Percentiles rank a stretch among this genome's conserved stretches.
Conservation (phyloP, 768 basidiomycete species). For the Trametopsis cervina region DNA sequence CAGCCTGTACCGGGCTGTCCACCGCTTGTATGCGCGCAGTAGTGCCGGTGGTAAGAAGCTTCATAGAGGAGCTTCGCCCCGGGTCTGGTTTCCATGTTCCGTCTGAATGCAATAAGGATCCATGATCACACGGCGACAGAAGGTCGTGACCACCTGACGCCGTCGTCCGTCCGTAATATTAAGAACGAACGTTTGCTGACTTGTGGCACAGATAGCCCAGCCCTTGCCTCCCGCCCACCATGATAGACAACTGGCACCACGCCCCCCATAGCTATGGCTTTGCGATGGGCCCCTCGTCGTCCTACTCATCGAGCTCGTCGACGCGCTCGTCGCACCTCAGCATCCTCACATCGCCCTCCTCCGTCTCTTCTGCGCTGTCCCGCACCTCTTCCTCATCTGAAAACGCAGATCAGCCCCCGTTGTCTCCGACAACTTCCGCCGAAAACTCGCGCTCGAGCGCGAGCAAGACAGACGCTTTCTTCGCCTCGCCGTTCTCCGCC, state of each 20-base stretch:
- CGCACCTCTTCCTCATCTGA: neutral
- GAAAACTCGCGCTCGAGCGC: conserved; percentile 19
- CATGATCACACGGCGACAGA: neutral
- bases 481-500: conserved; percentile 33
- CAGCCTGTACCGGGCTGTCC: too few species aligned
- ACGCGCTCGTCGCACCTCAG: conserved; percentile 20
- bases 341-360: conserved; percentile 16
- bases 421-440: conserved; percentile 20
- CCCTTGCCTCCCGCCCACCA: neutral
- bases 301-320: conserved; percentile 13
- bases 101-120: neutral
- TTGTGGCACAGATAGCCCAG: too few species aligned
- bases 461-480: conserved; percentile 26
- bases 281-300: conserved; percentile 13
- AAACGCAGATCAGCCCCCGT: conserved; percentile 5
- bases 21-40: neutral
- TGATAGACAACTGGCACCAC: conserved; percentile 20
- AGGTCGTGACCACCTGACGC: neutral
- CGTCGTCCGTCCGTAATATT: neutral
- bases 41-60: neutral
- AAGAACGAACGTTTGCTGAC: neutral
- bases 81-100: neutral
- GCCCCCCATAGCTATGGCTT: neutral
- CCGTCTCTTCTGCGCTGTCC: conserved; percentile 14
- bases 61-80: neutral